These are phyloP conservation scores for Venturia carpophila DNA, from an alignment of 2,329 filamentous ascomycete genomes.

Conservation along the genomic window DNA sequence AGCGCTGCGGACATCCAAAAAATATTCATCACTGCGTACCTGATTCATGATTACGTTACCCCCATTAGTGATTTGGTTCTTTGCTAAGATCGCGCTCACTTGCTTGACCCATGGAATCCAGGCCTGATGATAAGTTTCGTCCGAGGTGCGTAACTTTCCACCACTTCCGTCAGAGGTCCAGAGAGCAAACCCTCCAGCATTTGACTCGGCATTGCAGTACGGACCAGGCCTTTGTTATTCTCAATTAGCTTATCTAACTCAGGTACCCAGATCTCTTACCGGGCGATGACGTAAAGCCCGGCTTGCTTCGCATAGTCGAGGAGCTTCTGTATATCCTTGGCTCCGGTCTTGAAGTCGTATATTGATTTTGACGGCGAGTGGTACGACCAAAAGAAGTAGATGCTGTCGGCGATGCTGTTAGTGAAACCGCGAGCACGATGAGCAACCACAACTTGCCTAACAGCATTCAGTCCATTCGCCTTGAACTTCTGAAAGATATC, in stretches of 20 bases:
- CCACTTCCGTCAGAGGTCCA: conserved; percentile 56
- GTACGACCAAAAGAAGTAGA: conserved; percentile 44
- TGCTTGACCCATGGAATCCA: conserved; percentile 48
- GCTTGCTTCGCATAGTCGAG: conserved; percentile 47
- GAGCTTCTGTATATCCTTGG: conserved; percentile 46
- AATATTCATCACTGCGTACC: too few species aligned
- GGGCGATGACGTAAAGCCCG: conserved; percentile 48
- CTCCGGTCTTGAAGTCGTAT: conserved; percentile 45
- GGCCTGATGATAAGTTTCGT: conserved; percentile 45
- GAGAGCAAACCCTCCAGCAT: conserved; percentile 53
- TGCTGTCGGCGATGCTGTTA: conserved; percentile 30
- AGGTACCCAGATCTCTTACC: conserved; percentile 22
- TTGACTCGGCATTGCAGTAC: conserved; percentile 57
- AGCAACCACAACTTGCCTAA: conserved; percentile 29
- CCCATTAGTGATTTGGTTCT: conserved; percentile 50
- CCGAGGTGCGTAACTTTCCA: conserved; percentile 45
- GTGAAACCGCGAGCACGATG: neutral
- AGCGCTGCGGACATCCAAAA: too few species aligned
- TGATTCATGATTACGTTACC: neutral
- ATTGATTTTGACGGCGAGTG: conserved; percentile 39
- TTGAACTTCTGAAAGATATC: conserved; percentile 48
- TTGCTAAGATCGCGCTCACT: conserved; percentile 44
- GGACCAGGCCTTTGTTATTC: conserved; percentile 34
- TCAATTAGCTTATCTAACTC: neutral
- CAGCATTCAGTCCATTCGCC: conserved; percentile 47